These are phyloP conservation scores for Puccinia brachypodii DNA, from an alignment of 1,284 basidiomycete species.

Conservation along the genomic window DNA sequence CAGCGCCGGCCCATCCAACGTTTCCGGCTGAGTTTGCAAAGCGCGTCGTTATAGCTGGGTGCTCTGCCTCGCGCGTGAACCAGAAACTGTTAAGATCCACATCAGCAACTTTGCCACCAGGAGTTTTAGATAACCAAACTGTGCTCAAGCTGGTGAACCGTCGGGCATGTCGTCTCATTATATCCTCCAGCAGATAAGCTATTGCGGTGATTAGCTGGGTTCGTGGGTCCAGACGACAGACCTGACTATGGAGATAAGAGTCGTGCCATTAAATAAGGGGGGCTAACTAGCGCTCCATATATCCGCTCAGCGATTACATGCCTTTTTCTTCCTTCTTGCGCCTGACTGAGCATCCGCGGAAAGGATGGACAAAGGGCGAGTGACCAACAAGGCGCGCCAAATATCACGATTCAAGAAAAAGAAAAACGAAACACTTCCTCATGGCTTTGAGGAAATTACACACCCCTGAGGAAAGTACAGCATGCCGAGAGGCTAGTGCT, in stretches of 20 bases:
- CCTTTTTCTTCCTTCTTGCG: too few species aligned
- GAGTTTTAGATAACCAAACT: neutral
- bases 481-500: too few species aligned
- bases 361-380: too few species aligned
- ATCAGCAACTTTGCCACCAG: neutral
- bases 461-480: too few species aligned
- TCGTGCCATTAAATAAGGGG: neutral
- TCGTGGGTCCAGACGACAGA: neutral
- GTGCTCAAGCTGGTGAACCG: neutral
- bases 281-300: neutral
- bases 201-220: constrained; percentile 17
- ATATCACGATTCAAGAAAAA: too few species aligned
- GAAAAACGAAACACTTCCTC: too few species aligned
- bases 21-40: neutral
- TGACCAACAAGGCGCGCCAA: too few species aligned
- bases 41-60: neutral
- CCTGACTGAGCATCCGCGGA: too few species aligned
- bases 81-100: neutral
- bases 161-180: neutral
- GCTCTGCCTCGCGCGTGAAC: neutral
- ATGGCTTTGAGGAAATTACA: too few species aligned
- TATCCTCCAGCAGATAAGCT: too few species aligned
- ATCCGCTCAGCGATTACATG: neutral
- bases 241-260: neutral
- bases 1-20: neutral